Evolutionary conservation across 2,329 filamentous ascomycete genomes (phyloP), one percentile per base, ranked within the genome.

Genomic region (Byssoonygena ceratinophila): DNA sequence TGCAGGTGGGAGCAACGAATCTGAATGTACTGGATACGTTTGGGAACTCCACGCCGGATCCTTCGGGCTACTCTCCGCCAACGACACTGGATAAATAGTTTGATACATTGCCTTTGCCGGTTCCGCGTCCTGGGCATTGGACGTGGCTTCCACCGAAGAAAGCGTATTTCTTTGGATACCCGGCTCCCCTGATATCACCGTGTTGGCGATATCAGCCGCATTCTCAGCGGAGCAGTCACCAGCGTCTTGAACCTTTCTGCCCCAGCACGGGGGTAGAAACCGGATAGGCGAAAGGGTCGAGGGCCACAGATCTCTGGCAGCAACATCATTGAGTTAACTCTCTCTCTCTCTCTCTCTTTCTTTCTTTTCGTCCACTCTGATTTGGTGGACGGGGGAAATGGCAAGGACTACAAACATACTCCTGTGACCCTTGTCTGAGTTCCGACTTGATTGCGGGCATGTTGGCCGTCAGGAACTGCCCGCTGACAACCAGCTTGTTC

Each of bases 81-180:
- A 27, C 11, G 54, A 51, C 20, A 56, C 25, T 8, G 54, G 47
- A 18, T 56, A 56, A 40, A 53, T 47, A 36, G 46, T 54, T 9
- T 54, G 51, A 37, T 54, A 56, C 31, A 51, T 9, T 14, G 37
- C 14, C 25, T 32, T 41, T 9, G 32, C n/a, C 9, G 44, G 50
- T 16, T 47, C 34, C 7, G 20, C 14, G 16, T 40, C 18, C 2
- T 40, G 32, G 7, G 20, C 29, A 29, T 12, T 22, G 11, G 22
- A 32, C 5, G n/a, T 12, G 14, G 9, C 12, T 16, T 14, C n/a
- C 16, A 22, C 50, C 14, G 32, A 14, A 40, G 43, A 34, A 9
- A 34, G 37, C 3, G 16, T 14, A 34, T 16, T 8, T 18, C 18
- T 25, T 37, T 51, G 39, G 9, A 18, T n/a, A 29, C 34, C 40